Evolutionary conservation across 1,139 yeast genomes (phyloP).

Genomic region (Pichia sp.): DNA sequence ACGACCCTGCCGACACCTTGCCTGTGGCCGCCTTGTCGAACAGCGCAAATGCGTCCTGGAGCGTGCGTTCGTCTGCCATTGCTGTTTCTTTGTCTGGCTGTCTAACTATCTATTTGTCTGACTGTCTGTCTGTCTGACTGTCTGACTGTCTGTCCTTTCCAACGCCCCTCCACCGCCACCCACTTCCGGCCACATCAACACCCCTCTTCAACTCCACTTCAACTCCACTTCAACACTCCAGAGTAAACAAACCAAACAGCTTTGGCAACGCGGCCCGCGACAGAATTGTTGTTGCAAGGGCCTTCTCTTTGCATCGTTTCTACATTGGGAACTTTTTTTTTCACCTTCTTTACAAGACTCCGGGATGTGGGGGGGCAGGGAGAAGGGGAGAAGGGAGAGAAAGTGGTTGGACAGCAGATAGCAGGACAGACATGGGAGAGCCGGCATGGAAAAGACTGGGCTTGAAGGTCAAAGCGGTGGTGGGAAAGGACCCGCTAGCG

Average conservation of each 20-base stretch:
- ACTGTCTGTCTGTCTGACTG: too few relatives aligned
- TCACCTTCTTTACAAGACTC: not conserved
- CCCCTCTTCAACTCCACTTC: too few relatives aligned
- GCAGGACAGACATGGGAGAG: slow-evolving; percentile 31
- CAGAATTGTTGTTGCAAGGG: not conserved
- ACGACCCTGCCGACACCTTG: slow-evolving; percentile 76
- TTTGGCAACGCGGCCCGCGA: not conserved
- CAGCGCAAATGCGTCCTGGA: slow-evolving; percentile 95
- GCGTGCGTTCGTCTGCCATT: slow-evolving; percentile 32
- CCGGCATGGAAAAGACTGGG: slow-evolving; percentile 96
- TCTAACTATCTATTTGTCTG: too few relatives aligned
- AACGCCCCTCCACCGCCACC: too few relatives aligned
- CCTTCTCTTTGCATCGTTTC: not conserved
- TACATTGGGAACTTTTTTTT: not conserved
- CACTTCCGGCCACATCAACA: too few relatives aligned
- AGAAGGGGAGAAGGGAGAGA: not conserved
- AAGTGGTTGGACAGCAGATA: not conserved
- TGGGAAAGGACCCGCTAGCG: slow-evolving; percentile 41
- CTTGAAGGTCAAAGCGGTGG: slow-evolving; percentile 49
- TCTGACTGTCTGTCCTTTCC: too few relatives aligned
- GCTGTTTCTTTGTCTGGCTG: not conserved
- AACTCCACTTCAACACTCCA: too few relatives aligned
- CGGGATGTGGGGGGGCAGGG: not conserved
- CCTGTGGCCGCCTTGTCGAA: slow-evolving; percentile 98
- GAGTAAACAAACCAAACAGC: too few relatives aligned